A percentile compares a stretch with the other conserved stretches of the same genome.
These are phyloP conservation scores for Aureobasidium zeae DNA, from an alignment of 2,329 filamentous ascomycete species.

Conservation along the genomic window DNA sequence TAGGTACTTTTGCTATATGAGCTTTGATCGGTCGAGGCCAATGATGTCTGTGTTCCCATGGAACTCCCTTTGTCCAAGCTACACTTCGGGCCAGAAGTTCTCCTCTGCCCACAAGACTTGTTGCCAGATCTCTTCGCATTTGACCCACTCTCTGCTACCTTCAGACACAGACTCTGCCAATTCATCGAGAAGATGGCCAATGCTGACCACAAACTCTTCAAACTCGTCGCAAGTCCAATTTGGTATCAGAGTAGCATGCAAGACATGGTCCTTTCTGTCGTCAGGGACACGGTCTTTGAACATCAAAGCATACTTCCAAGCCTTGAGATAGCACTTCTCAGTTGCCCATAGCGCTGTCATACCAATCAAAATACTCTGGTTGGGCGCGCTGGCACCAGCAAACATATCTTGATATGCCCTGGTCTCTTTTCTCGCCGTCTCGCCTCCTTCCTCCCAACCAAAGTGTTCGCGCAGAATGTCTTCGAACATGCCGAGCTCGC, in stretches of 20 bases:
- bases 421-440: slow-evolving; percentile 22
- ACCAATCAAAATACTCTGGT: slow-evolving; percentile 51
- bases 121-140: slow-evolving; percentile 40
- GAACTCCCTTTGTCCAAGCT: not conserved
- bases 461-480: slow-evolving; percentile 31
- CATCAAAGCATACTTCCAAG: slow-evolving; percentile 38
- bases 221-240: slow-evolving; percentile 43
- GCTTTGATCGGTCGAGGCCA: too few relatives aligned
- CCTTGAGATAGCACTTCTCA: slow-evolving; percentile 48
- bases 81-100: slow-evolving; percentile 40
- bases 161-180: slow-evolving; percentile 33
- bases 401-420: slow-evolving; percentile 49
- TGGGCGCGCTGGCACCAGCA: slow-evolving; percentile 44
- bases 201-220: slow-evolving; percentile 39
- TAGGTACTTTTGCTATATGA: too few relatives aligned
- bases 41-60: too few relatives aligned
- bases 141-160: slow-evolving; percentile 39
- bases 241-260: slow-evolving; percentile 40
- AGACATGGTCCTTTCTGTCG: slow-evolving; percentile 33
- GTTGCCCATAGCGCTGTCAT: slow-evolving; percentile 65
- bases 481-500: slow-evolving; percentile 59
- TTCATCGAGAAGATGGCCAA: slow-evolving; percentile 39
- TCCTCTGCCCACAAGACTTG: slow-evolving; percentile 41
- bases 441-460: slow-evolving; percentile 14
- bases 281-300: slow-evolving; percentile 24